Base-by-base conservation (phyloP, 805 yeast species). In the Kuraishia piskuri region DNA sequence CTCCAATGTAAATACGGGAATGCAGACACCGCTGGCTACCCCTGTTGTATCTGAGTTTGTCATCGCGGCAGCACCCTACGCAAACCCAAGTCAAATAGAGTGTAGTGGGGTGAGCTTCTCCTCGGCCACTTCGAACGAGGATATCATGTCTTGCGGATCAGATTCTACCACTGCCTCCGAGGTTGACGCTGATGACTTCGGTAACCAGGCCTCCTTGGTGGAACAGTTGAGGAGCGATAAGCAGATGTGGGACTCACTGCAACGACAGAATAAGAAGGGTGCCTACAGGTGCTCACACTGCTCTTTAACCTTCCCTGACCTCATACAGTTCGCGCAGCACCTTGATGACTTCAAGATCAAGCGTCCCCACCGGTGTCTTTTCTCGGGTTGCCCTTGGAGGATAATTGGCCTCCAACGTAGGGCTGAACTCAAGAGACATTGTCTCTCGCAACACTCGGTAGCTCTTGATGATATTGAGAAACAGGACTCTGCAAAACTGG, bases 401-500 rank as follows among this genome's bases (percentile, higher is more conserved):
- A 66, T 76, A 2, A 60, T 78, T 17, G 83, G 83, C 0, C 61
- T 79, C 24, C 77, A 79, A 10, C 69, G 80, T 45, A 61, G 73
- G 36, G 75, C 77, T 2, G 83, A 78, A 57, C 67, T 78, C 36
- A 68, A 73, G 56, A 68, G 84, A 57, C 83, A 79, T 55, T 74
- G 79, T 59, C 69, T 75, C 3, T 69, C 76, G 25, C 79, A 77
- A 52, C 83, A 79, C 58, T 56, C 60, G 5, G 59, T 54, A 14
- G 52, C 59, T 8, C 45, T 54, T 21, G 64, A 55, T 26, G 57
- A 53, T 22, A 25, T 55, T 19, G 19, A 24, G 22, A 44, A 46
- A 19, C 19, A 17, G 24, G 21, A 24, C 17, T 14, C 26, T 12
- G 23, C 9, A 12, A 40, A 12, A n/a, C 14, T 31, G 40, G 17